phyloP scores from a whole-genome alignment of 179 eudicot genomes.

The Silene noctiflora region DNA sequence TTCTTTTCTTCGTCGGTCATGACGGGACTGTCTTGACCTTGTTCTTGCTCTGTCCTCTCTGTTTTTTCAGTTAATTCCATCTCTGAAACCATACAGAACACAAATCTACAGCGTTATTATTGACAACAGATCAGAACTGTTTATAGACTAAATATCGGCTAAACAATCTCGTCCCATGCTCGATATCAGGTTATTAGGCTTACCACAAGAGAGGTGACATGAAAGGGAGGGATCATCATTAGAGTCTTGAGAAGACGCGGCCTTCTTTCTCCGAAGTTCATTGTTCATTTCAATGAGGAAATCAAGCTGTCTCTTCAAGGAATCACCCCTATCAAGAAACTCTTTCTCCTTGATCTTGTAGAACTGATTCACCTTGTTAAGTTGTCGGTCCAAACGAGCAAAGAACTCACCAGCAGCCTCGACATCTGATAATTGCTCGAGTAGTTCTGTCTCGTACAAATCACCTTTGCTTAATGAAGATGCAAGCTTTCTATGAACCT shows the following conservation, averaged over 20 bases:
- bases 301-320: slow-evolving; percentile 63
- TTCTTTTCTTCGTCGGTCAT: slow-evolving; percentile 29
- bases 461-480: slow-evolving; percentile 52
- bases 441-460: slow-evolving; percentile 67
- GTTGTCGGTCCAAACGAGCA: slow-evolving; percentile 62
- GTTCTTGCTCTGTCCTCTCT: slow-evolving; percentile 45
- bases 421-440: slow-evolving; percentile 64
- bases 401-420: slow-evolving; percentile 72
- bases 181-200: slow-evolving; percentile 1
- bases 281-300: slow-evolving; percentile 54
- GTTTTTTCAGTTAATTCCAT: slow-evolving; percentile 44
- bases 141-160: too few species aligned
- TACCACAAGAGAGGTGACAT: slow-evolving; percentile 69
- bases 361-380: slow-evolving; percentile 91
- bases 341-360: slow-evolving; percentile 66
- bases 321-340: slow-evolving; percentile 76
- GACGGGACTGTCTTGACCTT: slow-evolving; percentile 22
- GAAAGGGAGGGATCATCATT: slow-evolving; percentile 64
- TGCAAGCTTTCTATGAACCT: slow-evolving; percentile 78
- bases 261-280: slow-evolving; percentile 36
- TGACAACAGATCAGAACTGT: too few species aligned
- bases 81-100: slow-evolving; percentile 28
- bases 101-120: not conserved
- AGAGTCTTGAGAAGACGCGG: slow-evolving; percentile 37
- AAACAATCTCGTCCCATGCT: too few species aligned